Base-by-base conservation (phyloP, 2,329 filamentous ascomycete species). In the Verticillium isaacii region DNA sequence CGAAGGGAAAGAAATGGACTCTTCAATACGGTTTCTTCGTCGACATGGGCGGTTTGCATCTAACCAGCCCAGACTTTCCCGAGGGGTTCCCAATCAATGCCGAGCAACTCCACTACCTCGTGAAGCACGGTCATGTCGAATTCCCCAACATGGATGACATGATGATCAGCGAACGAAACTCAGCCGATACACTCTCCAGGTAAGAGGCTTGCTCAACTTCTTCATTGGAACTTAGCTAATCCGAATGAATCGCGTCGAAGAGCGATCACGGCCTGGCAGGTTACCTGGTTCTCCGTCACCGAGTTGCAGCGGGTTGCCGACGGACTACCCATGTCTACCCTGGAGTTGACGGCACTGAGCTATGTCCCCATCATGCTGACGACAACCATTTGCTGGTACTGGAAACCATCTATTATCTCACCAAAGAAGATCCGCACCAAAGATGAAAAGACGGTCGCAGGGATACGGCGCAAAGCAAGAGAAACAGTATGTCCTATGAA, bases 11-110 rank as follows among this genome's bases (percentile, higher is more conserved):
- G 17, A 55, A 70, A 3, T 81, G 78, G 77, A 77, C 73, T 0
- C 66, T 76, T 56, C 71, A 60, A 11, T 73, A 80, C 59, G 75
- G 71, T 1, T 79, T 80, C 63, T 77, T 73, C 60, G 75, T 71
- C 3, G 74, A 78, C 57, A 77, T 75, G 71, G 77, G 78, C 1
- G 77, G 77, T 3, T 73, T 78, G 59, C 36, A 72, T 0, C 67
- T 80, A 0, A 60, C 69, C 11, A 67, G 68, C 11, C 66, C 64
- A 1, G 75, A 75, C 19, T 69, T 58, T 19, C 37, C 62, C 1
- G 55, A 66, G 0, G 63, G 66, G 1, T 76, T 79, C 59, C 75
- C 77, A 2, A 65, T 79, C 8, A 69, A 77, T 41, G 70, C 72
- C 1, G 71, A 74, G 56, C 70, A 76, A 60, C 62, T 76, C 2